These are phyloP conservation scores for Didymella sp. DNA, from an alignment of 2,329 filamentous ascomycete genomes.

Conservation along the genomic window DNA sequence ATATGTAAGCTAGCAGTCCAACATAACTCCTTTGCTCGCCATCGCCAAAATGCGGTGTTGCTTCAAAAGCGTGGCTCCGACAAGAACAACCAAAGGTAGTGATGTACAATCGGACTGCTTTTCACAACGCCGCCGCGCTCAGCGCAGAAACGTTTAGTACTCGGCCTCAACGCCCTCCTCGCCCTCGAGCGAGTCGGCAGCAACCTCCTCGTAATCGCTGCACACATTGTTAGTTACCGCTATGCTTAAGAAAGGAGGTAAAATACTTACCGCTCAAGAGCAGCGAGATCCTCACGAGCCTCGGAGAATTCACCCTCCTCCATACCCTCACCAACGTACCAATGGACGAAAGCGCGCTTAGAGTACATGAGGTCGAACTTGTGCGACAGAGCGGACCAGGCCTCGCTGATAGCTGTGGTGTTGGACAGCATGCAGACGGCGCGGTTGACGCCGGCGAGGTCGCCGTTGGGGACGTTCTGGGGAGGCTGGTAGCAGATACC, in stretches of 20 bases:
- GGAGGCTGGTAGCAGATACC: slow-evolving; percentile 99
- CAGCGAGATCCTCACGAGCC: slow-evolving; percentile 97
- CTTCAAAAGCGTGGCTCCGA: slow-evolving; percentile 32
- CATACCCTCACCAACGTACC: slow-evolving; percentile 99
- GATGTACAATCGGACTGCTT: slow-evolving; percentile 35
- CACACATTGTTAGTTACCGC: too few species aligned
- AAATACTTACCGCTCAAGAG: slow-evolving; percentile 82
- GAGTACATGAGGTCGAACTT: slow-evolving; percentile 99
- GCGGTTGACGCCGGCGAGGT: slow-evolving; percentile 96
- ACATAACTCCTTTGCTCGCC: slow-evolving; percentile 32
- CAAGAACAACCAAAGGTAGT: slow-evolving; percentile 36
- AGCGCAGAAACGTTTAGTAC: slow-evolving; percentile 68
- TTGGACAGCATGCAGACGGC: slow-evolving; percentile 99
- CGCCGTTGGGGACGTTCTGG: slow-evolving; percentile 93
- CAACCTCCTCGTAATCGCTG: slow-evolving; percentile 74
- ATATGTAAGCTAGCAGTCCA: slow-evolving; percentile 32
- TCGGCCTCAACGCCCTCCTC: slow-evolving; percentile 87
- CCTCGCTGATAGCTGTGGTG: slow-evolving; percentile 98
- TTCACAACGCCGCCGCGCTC: slow-evolving; percentile 28
- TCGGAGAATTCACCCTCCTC: slow-evolving; percentile 99
- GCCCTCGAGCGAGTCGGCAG: slow-evolving; percentile 87
- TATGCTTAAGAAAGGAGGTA: too few species aligned
- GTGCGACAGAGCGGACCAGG: slow-evolving; percentile 93
- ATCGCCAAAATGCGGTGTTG: slow-evolving; percentile 27
- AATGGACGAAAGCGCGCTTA: slow-evolving; percentile 99